Base-by-base conservation (phyloP, 179 eudicot genomes). In the Dionaea muscipula region DNA sequence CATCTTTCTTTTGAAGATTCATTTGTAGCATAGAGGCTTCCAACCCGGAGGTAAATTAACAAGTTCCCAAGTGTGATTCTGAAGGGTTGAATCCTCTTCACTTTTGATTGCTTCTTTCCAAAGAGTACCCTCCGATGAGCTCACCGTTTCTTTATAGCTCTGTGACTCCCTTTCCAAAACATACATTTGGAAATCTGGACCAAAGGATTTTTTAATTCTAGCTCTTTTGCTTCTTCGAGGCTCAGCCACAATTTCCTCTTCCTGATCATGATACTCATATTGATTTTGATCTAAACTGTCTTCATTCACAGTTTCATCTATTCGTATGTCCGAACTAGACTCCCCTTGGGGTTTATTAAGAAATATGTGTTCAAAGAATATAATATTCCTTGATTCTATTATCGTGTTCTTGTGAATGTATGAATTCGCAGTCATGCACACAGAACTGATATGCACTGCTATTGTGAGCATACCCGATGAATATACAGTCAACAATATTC, bases 371-470 rank as follows among this genome's bases (percentile, higher is more conserved):
- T 45, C 23, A n/a, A 24, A 24, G 26, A 24, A 47, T 39, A 3
- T 23, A 2, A 33, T 2, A 20, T 21, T 31, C 41, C 12, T 14
- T 35, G 17, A 10, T 35, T 2, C 26, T 1, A 33, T 52, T 1
- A 45, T 18, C 5, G 18, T 45, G 17, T 21, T 51, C 25, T 4
- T 17, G 17, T 7, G 36, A 7, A 9, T 44, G n/a, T 12, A 36
- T 9, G 0, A 22, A 50, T 23, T n/a, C n/a, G n/a, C n/a, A n/a
- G n/a, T 37, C 22, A 36, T 50, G 38, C 9, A 60, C 38, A 14
- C 37, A 41, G 24, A 49, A 50, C n/a, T 48, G 19, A 47, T 60
- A 49, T 1, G 48, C 49, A 50, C 55, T 60, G 38, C 56, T 60
- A 26, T 60, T 60, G 11, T 18, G 4, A 7, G 49, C 47, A 50